Evolutionary conservation across 2,329 filamentous ascomycete genomes (phyloP).

Genomic region (Chaetomiaceae sp.): DNA sequence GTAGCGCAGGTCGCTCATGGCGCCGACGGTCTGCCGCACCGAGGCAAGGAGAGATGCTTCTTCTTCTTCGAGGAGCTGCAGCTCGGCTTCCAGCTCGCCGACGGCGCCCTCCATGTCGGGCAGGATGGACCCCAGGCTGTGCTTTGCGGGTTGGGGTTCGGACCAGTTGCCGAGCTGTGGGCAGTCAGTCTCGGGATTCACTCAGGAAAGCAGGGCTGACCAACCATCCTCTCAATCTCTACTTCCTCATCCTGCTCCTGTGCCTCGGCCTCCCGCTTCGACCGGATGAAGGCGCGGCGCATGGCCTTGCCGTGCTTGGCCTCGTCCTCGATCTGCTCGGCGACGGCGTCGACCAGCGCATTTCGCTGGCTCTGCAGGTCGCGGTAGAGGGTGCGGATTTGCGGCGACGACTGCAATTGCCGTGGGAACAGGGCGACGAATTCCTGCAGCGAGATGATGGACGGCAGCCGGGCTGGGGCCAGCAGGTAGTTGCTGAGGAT

Average conservation of each 20-base stretch:
- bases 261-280: conserved; percentile 49
- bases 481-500: conserved; percentile 77
- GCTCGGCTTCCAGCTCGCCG: conserved; percentile 62
- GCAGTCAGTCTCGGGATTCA: neutral
- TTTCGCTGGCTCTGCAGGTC: conserved; percentile 74
- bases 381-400: conserved; percentile 68
- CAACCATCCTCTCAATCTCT: conserved; percentile 56
- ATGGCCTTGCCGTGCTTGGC: conserved; percentile 56
- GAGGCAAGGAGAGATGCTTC: conserved; percentile 55
- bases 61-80: conserved; percentile 61
- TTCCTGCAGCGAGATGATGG: conserved; percentile 67
- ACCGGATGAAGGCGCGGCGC: conserved; percentile 52
- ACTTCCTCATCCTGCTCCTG: conserved; percentile 59
- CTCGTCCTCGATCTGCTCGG: conserved; percentile 61
- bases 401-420: conserved; percentile 58
- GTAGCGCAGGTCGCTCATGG: conserved; percentile 77
- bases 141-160: conserved; percentile 45
- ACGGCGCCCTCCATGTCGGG: conserved; percentile 66
- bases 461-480: conserved; percentile 67
- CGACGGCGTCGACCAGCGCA: conserved; percentile 62
- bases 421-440: conserved; percentile 75
- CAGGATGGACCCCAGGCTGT: conserved; percentile 62
- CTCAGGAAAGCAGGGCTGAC: neutral
- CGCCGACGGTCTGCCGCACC: conserved; percentile 63
- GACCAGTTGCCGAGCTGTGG: conserved; percentile 52